Percentiles rank a stretch among this genome's conserved stretches.
phyloP scores from a whole-genome alignment of 176 grass and related monocot species.

The Panicum miliaceum region DNA sequence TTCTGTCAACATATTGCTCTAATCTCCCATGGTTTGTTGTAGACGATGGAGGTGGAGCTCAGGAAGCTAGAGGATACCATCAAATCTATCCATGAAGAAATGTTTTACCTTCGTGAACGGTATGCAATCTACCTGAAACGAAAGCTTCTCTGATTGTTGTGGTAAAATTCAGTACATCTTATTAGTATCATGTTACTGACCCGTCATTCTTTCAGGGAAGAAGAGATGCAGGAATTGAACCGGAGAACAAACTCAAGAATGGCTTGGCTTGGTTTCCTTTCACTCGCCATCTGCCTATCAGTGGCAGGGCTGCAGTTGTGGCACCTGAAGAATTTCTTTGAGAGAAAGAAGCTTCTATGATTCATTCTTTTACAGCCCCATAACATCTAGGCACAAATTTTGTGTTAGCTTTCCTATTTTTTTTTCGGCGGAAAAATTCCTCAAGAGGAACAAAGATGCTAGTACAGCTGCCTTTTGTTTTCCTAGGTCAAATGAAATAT shows the following conservation, averaged over 20 bases:
- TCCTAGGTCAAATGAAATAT: background rate
- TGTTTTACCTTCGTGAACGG: constrained; percentile 75
- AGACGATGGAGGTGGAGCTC: constrained; percentile 75
- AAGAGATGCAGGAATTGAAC: constrained; percentile 89
- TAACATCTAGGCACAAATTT: constrained; percentile 9
- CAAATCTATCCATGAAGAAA: constrained; percentile 73
- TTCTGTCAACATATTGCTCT: background rate
- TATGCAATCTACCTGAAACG: background rate
- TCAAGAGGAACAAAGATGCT: background rate
- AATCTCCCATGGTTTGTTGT: background rate
- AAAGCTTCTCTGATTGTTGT: background rate
- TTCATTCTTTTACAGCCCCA: constrained; percentile 1
- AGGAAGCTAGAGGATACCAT: constrained; percentile 69
- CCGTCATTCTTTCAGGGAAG: constrained; percentile 59
- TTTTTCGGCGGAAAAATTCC: background rate
- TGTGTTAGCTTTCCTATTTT: background rate
- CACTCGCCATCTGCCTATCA: constrained; percentile 66
- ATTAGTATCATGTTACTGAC: background rate
- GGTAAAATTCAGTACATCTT: background rate
- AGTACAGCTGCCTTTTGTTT: constrained; percentile 8
- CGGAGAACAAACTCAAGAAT: constrained; percentile 74
- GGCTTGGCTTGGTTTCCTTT: constrained; percentile 75
- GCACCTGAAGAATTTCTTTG: constrained; percentile 84
- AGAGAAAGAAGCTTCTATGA: constrained; percentile 79
- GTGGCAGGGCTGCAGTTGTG: constrained; percentile 77